Percentiles rank a stretch among this genome's conserved stretches.
Conservation (phyloP, 805 yeast genomes). For the Ogataea paradorogensis region DNA sequence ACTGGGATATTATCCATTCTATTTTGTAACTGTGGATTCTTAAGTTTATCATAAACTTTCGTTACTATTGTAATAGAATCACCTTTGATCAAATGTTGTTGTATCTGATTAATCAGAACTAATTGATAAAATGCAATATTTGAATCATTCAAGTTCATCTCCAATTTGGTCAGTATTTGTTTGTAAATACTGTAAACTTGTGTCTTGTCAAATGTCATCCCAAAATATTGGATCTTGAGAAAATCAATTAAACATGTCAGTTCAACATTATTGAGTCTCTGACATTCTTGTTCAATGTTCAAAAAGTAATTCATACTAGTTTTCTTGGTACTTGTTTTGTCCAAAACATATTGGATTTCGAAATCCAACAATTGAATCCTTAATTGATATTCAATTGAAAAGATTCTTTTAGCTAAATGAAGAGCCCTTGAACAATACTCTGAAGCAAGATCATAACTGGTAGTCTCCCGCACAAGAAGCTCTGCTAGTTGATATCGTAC, state of each 20-base stretch:
- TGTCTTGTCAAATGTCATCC: slow-evolving; percentile 26
- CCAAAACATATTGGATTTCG: slow-evolving; percentile 34
- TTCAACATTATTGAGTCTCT: slow-evolving; percentile 12
- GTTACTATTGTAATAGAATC: slow-evolving; percentile 24
- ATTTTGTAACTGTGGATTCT: slow-evolving; percentile 3
- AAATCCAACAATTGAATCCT: slow-evolving; percentile 36
- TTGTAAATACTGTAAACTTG: slow-evolving; percentile 25
- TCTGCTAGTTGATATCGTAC: slow-evolving; percentile 37
- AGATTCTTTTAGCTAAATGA: slow-evolving; percentile 26
- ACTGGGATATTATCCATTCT: slow-evolving; percentile 18
- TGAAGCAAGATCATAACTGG: slow-evolving; percentile 40
- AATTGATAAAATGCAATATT: slow-evolving; percentile 24
- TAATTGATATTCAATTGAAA: slow-evolving; percentile 27
- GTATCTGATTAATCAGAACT: slow-evolving; percentile 30
- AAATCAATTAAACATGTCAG: slow-evolving; percentile 33
- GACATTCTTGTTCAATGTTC: slow-evolving; percentile 24
- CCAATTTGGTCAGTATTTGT: slow-evolving; percentile 12
- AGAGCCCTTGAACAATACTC: slow-evolving; percentile 32
- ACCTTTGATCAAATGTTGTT: slow-evolving; percentile 33
- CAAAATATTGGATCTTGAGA: slow-evolving; percentile 32
- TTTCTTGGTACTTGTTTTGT: slow-evolving; percentile 18
- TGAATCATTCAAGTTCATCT: slow-evolving; percentile 3
- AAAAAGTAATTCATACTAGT: slow-evolving; percentile 34
- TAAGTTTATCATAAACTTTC: slow-evolving; percentile 20
- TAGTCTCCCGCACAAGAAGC: slow-evolving; percentile 41